Evolutionary conservation across 306 rosid species (phyloP).

Genomic region (Vigna mungo): DNA sequence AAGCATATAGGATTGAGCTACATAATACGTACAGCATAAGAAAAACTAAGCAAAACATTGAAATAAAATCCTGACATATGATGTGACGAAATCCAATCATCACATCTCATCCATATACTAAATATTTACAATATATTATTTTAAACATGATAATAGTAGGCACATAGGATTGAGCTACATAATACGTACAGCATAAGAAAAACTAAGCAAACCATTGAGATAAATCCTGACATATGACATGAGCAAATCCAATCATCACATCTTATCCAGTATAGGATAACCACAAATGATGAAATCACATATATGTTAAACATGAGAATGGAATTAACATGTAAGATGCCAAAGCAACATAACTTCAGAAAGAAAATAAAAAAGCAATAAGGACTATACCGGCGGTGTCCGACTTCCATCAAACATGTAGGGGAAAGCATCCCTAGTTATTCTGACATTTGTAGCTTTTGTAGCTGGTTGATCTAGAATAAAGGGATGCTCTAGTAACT

Average conservation of each 20-base stretch:
- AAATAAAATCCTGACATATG: constrained; percentile 4
- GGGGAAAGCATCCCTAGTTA: constrained; percentile 80
- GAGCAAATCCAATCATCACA: neutral
- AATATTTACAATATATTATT: too few relatives aligned
- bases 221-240: neutral
- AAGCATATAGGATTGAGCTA: neutral
- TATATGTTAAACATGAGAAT: constrained; percentile 15
- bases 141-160: constrained; percentile 6
- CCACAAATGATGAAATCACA: neutral
- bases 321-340: neutral
- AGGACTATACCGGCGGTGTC: constrained; percentile 81
- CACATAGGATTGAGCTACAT: constrained; percentile 1
- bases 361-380: constrained; percentile 24
- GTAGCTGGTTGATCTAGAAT: constrained; percentile 80
- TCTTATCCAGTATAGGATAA: neutral
- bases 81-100: neutral
- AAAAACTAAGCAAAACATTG: neutral
- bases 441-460: constrained; percentile 65
- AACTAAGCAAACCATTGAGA: constrained; percentile 6
- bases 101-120: neutral
- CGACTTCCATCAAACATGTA: constrained; percentile 81
- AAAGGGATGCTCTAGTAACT: constrained; percentile 76
- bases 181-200: constrained; percentile 3
- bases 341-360: constrained; percentile 36
- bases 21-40: constrained; percentile 1